A percentile compares a stretch with the other conserved stretches of the same genome.
Conservation (phyloP, 306 rosid species). For the Neltuma alba region DNA sequence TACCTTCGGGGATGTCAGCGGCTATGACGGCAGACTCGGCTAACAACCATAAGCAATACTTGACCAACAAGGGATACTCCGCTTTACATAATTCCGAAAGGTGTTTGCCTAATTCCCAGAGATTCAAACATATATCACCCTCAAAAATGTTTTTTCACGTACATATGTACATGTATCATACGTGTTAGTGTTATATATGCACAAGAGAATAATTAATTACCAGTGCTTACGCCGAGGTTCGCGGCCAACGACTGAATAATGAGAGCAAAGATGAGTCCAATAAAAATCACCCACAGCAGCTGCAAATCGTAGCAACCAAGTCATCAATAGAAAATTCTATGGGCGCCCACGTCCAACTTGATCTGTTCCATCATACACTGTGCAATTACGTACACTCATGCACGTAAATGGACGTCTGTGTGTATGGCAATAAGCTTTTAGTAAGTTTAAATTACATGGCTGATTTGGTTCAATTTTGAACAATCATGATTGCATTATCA, state of each 20-base stretch:
- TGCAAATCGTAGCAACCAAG: constrained; percentile 27
- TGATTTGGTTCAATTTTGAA: no score
- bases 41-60: constrained; percentile 77
- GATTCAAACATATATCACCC: background rate
- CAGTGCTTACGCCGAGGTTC: constrained; percentile 85
- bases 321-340: no score
- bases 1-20: constrained; percentile 94
- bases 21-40: constrained; percentile 88
- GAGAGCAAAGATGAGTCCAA: constrained; percentile 80
- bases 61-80: constrained; percentile 69
- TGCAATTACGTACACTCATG: no score
- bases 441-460: no score
- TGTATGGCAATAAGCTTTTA: no score
- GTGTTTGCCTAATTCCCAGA: constrained; percentile 62
- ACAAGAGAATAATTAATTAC: constrained; percentile 35
- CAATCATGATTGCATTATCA: no score
- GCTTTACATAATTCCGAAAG: constrained; percentile 82
- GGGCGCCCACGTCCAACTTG: no score
- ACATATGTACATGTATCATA: no score
- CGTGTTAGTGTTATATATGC: no score
- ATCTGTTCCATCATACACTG: no score
- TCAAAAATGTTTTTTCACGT: no score
- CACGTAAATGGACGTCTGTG: no score
- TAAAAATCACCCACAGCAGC: constrained; percentile 83
- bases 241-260: constrained; percentile 88